Evolutionary conservation across 345 rosid species (phyloP).

Genomic region (Euphorbia lathyris): DNA sequence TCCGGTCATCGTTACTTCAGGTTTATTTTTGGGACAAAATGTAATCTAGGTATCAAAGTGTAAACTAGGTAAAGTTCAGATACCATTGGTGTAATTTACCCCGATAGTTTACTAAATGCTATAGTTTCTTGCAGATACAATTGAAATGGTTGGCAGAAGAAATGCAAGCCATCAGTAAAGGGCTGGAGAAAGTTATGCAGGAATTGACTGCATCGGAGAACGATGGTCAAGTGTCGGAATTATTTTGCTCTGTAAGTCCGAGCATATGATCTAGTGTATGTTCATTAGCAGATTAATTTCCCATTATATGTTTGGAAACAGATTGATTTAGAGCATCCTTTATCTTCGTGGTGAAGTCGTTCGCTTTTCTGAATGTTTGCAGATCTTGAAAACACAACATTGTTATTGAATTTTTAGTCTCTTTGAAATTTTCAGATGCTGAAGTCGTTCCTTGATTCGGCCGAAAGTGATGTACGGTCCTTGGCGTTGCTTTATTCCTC

Average conservation of each 20-base stretch:
- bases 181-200: slow-evolving; percentile 31
- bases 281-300: slow-evolving; percentile 10
- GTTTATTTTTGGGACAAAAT: no score
- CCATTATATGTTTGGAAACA: background rate
- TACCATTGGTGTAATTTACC: no score
- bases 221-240: slow-evolving; percentile 28
- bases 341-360: background rate
- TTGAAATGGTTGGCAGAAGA: slow-evolving; percentile 35
- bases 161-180: slow-evolving; percentile 38
- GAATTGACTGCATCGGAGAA: slow-evolving; percentile 32
- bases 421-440: slow-evolving; percentile 18
- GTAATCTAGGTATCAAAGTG: no score
- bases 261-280: background rate
- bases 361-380: background rate
- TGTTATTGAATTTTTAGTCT: background rate
- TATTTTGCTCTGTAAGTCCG: slow-evolving; percentile 21
- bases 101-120: background rate
- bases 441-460: slow-evolving; percentile 21
- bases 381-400: background rate
- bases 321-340: background rate
- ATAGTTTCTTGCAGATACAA: slow-evolving; percentile 22
- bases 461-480: slow-evolving; percentile 31
- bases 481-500: slow-evolving; percentile 25
- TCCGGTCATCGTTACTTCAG: no score
- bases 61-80: no score